Evolutionary conservation across 2,329 filamentous ascomycete species (phyloP), one percentile per base, ranked within the genome.

Genomic region (Fragosphaeria purpurea): DNA sequence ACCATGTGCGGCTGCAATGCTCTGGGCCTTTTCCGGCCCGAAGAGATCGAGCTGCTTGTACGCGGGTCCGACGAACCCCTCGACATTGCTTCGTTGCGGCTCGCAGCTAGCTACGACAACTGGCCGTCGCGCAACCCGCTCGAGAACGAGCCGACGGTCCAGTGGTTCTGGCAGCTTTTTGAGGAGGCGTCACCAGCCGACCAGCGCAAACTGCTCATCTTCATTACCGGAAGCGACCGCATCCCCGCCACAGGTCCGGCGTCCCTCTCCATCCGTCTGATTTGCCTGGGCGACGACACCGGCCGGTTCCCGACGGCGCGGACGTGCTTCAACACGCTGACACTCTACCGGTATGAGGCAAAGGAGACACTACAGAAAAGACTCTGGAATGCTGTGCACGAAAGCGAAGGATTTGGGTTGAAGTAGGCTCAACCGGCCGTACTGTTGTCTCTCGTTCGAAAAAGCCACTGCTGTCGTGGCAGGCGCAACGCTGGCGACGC

Each of bases 141-240:
- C 7, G 76, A 80, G 8, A 67, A 65, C 0, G 83, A 90, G 50
- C 79, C 82, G 0, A 82, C 86, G 6, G 72, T 95, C 13, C 67
- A 70, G 41, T 96, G 89, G 89, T 95, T 96, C 69, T 96, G 90
- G 90, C 77, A 88, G 48, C 79, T 83, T 12, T 93, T 95, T 57
- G 73, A 80, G 56, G 70, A 72, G 37, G 82, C 86, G 0, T 68
- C 72, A 0, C 76, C 86, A 0, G 67, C 71, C 41, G 79, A 86
- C 53, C 90, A 95, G 65, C 77, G 88, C 35, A 86, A 83, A 63
- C 71, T 96, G 44, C 70, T 96, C 5, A 81, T 83, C 4, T 96
- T 96, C 62, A 85, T 96, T 57, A 95, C 90, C 0, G 88, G 89
- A 9, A 93, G 86, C 58, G 90, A 95, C 64, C 80, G 90, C 30